Base-by-base conservation (phyloP, 2,329 filamentous ascomycete genomes). In the Metarhizium album region DNA sequence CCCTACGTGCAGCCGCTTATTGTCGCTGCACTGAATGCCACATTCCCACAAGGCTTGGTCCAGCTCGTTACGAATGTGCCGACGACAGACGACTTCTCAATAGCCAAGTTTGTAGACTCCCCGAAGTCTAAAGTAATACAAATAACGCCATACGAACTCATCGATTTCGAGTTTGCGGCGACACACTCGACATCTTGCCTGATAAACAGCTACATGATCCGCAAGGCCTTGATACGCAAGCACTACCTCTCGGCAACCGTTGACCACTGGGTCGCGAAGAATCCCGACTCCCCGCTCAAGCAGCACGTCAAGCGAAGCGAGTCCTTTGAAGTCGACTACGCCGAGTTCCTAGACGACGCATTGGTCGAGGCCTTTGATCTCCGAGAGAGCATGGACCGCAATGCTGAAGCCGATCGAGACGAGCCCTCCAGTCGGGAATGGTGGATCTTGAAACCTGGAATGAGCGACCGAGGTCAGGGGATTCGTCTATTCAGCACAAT, bases 401-500 rank as follows among this genome's bases (percentile, higher is more conserved):
- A 95, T 59, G 68, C 66, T 14, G 56, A 56, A 13, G 54, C 52
- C 2, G 47, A 50, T 3, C 58, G 60, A 2, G 58, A 51, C 0
- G 54, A 67, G 29, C 42, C 51, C 1, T 50, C 29, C 33, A 70
- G 77, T 42, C 76, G 78, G 53, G 82, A 94, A 64, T 98, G 91
- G 91, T 98, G 93, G 93, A 97, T 98, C 57, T 68, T 98, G 53
- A 98, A 98, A 69, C 91, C 93, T 0, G 86, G 91, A 8, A 97
- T 98, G 93, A 95, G 89, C 66, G 93, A 98, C 64, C 80, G 91
- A 23, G 93, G 91, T 0, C 90, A 96, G 64, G 93, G 93, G 1
- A 96, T 98, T 52, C 74, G 88, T 38, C 72, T 98, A 0, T 98
- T 98, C 67, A 87, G 82, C 59, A 88, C 82, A 2, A 87, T 93